Base-by-base conservation (phyloP, 305 asterid species). In the Nicotiana rustica region DNA sequence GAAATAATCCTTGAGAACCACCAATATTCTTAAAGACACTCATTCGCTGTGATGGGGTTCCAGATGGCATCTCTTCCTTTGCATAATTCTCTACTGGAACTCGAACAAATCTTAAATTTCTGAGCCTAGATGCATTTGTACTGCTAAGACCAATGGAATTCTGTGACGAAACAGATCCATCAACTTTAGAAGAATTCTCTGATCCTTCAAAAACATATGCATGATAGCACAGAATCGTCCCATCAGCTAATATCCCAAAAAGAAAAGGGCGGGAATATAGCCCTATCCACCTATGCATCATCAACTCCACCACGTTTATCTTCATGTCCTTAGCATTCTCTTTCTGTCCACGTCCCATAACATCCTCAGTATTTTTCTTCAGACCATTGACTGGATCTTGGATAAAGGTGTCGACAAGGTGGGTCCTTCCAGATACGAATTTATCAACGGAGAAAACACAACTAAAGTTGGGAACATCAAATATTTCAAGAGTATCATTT, bases 151-250 rank as follows among this genome's bases (percentile, higher is more conserved):
- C 83, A 83, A 75, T 61, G 44, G 94, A 85, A 71, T 78, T 87
- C 80, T 84, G 90, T 62, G 93, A 85, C 79, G 86, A 87, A 85
- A 76, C 82, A 64, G 76, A 78, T 84, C 88, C 89, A 80, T 95
- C 97, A 79, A 86, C 84, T 87, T 88, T 92, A 75, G 88, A 78
- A 85, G 91, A 88, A 87, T 84, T 87, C 79, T 94, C 98, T 59
- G 98, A 85, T 86, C 83, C 90, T 84, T 96, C 99, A 85, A 88
- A 94, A 81, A 82, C 80, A 83, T 87, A 96, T 60, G 98, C 97
- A 88, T 94, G 99, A 87, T 96, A 96, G 83, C 99, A 89, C 77
- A 94, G 94, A 88, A 96, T 85, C 82, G 97, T 94, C 85, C 99
- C 99, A 89, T 96, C 99, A 59, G 97, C 91, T 86, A 96, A 86